Conservation (phyloP, 129 eudicot genomes). For the Escallonia herrerae region DNA sequence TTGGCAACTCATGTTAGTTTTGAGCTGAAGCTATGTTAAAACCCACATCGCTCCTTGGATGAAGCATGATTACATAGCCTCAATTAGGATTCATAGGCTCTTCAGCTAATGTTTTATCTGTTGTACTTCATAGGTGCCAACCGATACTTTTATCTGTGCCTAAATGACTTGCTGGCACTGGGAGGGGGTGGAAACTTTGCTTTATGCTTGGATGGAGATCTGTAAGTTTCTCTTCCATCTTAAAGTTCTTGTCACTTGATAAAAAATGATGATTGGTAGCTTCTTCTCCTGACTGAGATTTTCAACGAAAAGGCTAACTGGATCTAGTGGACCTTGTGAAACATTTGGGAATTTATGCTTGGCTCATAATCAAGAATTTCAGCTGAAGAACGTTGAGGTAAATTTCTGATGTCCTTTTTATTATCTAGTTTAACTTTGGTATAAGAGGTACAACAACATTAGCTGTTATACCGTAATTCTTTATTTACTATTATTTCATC, state of each 20-base stretch:
- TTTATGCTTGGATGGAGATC: constrained; percentile 73
- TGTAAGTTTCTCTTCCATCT: constrained; percentile 42
- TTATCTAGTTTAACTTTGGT: neutral
- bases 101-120: constrained; percentile 9
- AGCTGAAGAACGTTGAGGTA: constrained; percentile 87
- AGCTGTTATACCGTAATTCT: no score
- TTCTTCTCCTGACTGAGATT: constrained; percentile 1
- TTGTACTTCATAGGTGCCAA: constrained; percentile 61
- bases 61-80: neutral
- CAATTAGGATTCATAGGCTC: constrained; percentile 4
- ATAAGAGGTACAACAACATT: no score
- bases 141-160: constrained; percentile 76
- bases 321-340: constrained; percentile 87
- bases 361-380: constrained; percentile 72
- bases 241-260: neutral
- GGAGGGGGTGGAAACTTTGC: constrained; percentile 97
- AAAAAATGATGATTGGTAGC: neutral
- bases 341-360: constrained; percentile 86
- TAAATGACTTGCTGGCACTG: constrained; percentile 78
- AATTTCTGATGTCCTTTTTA: neutral
- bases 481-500: no score
- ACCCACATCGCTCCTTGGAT: neutral
- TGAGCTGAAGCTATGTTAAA: neutral
- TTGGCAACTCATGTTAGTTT: neutral
- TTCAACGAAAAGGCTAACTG: constrained; percentile 49